These are phyloP conservation scores for Talaromyces sp. DNA, from an alignment of 2,329 filamentous ascomycete species.

Conservation along the genomic window DNA sequence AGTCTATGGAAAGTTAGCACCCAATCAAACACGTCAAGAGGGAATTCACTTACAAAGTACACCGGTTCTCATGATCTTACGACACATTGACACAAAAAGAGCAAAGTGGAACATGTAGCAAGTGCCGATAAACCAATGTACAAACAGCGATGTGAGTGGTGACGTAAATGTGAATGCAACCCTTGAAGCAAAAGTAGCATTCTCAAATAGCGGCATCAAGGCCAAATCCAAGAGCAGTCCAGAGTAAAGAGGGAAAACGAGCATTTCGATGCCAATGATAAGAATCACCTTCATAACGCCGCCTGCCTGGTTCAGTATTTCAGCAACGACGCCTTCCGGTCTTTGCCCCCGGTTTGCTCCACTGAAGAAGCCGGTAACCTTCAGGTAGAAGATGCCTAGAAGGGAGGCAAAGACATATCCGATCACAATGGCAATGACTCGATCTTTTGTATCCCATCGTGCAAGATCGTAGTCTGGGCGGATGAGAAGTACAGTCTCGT, in stretches of 20 bases:
- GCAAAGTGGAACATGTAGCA: conserved; percentile 99
- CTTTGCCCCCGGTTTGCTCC: conserved; percentile 54
- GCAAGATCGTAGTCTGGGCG: conserved; percentile 59
- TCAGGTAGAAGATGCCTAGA: conserved; percentile 75
- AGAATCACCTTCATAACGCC: conserved; percentile 97
- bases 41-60: conserved; percentile 72
- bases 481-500: conserved; percentile 26
- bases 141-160: conserved; percentile 87
- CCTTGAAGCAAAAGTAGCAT: conserved; percentile 73
- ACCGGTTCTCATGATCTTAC: conserved; percentile 92
- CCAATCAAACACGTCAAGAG: neutral
- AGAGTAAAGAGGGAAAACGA: conserved; percentile 93
- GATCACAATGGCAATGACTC: conserved; percentile 70
- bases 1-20: conserved; percentile 58
- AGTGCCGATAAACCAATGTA: conserved; percentile 98
- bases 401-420: conserved; percentile 78
- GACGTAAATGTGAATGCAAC: conserved; percentile 74
- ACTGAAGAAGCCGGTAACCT: conserved; percentile 68
- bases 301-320: conserved; percentile 85
- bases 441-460: conserved; percentile 68
- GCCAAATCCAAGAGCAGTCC: conserved; percentile 86
- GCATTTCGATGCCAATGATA: conserved; percentile 99
- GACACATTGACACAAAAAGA: conserved; percentile 97
- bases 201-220: conserved; percentile 82
- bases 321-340: conserved; percentile 71